Base-by-base conservation (phyloP, 75 land plant genomes). In the Cryptomeria japonica region DNA sequence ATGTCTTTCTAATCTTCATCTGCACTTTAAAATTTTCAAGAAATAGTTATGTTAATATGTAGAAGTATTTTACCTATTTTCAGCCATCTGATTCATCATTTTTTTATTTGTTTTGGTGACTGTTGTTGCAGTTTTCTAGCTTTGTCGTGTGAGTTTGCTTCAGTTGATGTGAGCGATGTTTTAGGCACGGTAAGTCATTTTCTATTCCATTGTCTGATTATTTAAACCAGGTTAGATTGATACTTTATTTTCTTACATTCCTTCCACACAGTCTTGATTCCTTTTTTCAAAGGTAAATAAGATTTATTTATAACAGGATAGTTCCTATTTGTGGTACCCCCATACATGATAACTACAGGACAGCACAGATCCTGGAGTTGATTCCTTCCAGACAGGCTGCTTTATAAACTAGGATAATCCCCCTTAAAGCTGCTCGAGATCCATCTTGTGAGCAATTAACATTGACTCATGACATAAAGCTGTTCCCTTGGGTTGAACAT, bases 121-220 rank as follows among this genome's bases (percentile, higher is more conserved):
- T 90, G 28, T 68, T n/a, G 13, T 84, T 92, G 94, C 88, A 98
- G 99, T 91, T 97, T 98, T 92, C 99, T 99, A 41, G 95, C 97
- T 37, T 93, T 98, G n/a, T 98, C 99, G 41, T 98, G 99, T 91
- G 99, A 98, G 88, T 98, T 98, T 91, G 99, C 99, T 44, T 96
- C 99, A 46, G 97, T 98, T 79, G 99, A 98, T 87, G 99, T 98
- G 82, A 96, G 95, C 44, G 99, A 98, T 88, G 94, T 93, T 61
- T 85, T 98, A 88, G 99, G 99, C 89, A 98, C 99, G 72, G 99
- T 98, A 95, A 96, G 99, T 93, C 87, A 38, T 46, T 89, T 80
- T 44, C 7, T 84, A 9, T 53, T 36, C 15, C 16, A 46, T 44
- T 4, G 22, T n/a, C 14, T 28, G 34, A 42, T 44, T 42, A 19